Evolutionary conservation across 805 yeast species (phyloP).

Genomic region (Schizosaccharomyces osmophilus): DNA sequence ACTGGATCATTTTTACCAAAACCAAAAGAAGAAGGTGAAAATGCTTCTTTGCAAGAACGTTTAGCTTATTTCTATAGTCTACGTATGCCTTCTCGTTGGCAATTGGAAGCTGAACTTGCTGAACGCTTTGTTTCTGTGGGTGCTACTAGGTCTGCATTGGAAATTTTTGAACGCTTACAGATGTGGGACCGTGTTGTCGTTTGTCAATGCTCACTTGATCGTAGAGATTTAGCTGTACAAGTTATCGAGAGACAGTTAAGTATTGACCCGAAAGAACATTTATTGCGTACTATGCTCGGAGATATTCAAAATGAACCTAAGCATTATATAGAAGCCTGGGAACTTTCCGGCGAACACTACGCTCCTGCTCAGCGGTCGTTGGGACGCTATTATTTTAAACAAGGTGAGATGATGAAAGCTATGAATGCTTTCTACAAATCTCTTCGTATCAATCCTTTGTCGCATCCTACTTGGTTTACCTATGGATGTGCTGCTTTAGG

Average conservation of each 20-base stretch:
- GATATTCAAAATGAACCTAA: constrained; percentile 56
- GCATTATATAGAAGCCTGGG: constrained; percentile 75
- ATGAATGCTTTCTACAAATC: constrained; percentile 53
- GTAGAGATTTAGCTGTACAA: constrained; percentile 30
- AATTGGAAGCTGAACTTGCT: constrained; percentile 58
- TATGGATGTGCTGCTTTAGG: constrained; percentile 82
- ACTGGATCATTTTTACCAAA: constrained; percentile 1
- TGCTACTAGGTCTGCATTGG: constrained; percentile 62
- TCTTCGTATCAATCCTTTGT: constrained; percentile 44
- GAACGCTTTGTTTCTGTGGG: constrained; percentile 72
- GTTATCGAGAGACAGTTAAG: constrained; percentile 30
- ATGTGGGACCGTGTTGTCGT: constrained; percentile 66
- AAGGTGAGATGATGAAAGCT: constrained; percentile 27
- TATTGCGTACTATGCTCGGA: constrained; percentile 66
- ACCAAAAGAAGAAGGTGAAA: constrained; percentile 12
- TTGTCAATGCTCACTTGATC: constrained; percentile 58
- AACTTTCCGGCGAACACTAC: constrained; percentile 34
- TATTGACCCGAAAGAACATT: constrained; percentile 37
- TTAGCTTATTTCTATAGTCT: constrained; percentile 46
- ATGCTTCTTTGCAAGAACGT: constrained; percentile 25
- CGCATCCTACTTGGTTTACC: constrained; percentile 66
- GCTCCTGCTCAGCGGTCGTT: constrained; percentile 69
- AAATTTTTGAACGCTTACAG: constrained; percentile 57
- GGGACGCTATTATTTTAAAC: constrained; percentile 39
- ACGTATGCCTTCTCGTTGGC: constrained; percentile 65